Conservation (phyloP, 108 stramenopile species). For the Cyclotella atomus region DNA sequence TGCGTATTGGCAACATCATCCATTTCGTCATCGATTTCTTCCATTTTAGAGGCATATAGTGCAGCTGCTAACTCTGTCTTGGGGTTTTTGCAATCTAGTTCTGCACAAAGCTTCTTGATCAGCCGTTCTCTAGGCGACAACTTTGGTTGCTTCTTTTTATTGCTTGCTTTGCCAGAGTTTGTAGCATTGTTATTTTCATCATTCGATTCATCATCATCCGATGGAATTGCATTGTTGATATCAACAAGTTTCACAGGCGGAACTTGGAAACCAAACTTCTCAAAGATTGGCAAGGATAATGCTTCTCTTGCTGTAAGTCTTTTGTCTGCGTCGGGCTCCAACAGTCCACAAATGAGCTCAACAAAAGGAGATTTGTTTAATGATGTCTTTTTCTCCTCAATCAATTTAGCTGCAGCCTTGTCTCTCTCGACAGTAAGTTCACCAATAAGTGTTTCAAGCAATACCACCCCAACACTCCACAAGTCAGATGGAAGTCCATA, state of each 20-base stretch:
- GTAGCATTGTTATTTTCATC: constrained; percentile 35
- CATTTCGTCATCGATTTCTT: constrained; percentile 69
- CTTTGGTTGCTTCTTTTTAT: constrained; percentile 39
- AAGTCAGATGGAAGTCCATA: constrained; percentile 79
- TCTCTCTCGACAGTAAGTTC: constrained; percentile 69
- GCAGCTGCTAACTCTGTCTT: constrained; percentile 69
- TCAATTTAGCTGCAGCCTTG: constrained; percentile 59
- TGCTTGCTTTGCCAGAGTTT: constrained; percentile 23
- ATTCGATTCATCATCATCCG: constrained; percentile 41
- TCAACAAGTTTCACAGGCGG: constrained; percentile 46
- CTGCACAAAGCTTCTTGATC: constrained; percentile 62
- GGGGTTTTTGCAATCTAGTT: constrained; percentile 70
- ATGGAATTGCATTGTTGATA: constrained; percentile 37
- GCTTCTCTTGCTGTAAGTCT: constrained; percentile 73
- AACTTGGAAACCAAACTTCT: constrained; percentile 60
- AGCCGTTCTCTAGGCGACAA: constrained; percentile 50
- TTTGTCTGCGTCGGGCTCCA: constrained; percentile 61
- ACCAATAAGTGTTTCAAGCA: constrained; percentile 70
- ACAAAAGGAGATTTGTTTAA: constrained; percentile 77
- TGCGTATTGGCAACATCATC: constrained; percentile 66
- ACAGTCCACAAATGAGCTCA: constrained; percentile 67
- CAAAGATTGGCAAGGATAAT: constrained; percentile 64
- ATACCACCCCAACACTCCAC: constrained; percentile 85
- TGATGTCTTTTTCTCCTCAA: constrained; percentile 51
- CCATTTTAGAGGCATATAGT: constrained; percentile 62